These are phyloP conservation scores for Suillus clintonianus DNA, from an alignment of 768 basidiomycete species.

Conservation along the genomic window DNA sequence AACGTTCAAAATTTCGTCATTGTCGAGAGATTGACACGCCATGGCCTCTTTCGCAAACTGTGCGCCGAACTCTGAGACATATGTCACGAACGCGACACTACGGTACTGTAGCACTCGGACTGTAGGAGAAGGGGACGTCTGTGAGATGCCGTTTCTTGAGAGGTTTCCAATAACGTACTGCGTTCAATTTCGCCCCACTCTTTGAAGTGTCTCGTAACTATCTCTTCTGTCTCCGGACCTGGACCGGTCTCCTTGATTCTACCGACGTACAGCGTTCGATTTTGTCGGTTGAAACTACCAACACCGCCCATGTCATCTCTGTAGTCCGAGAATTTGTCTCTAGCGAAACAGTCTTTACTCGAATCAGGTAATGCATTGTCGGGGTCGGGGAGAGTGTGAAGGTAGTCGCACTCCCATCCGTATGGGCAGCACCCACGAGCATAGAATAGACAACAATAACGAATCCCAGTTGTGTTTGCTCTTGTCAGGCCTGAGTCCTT, in stretches of 20 bases:
- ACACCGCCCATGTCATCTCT: conserved; percentile 99
- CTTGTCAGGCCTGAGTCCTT: conserved; percentile 91
- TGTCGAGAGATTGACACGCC: conserved; percentile 97
- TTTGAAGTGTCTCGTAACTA: conserved; percentile 87
- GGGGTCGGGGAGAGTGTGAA: conserved; percentile 83
- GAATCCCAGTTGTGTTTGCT: conserved; percentile 90
- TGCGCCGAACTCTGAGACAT: conserved; percentile 79
- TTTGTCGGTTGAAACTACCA: conserved; percentile 92
- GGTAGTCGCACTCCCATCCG: conserved; percentile 97
- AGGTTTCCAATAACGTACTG: conserved; percentile 53
- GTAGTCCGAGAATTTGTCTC: conserved; percentile 97
- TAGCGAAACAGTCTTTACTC: conserved; percentile 94
- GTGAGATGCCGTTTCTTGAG: conserved; percentile 8
- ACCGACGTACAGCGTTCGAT: conserved; percentile 93
- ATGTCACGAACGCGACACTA: conserved; percentile 97
- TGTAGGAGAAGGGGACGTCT: conserved; percentile 18
- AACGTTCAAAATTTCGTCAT: conserved; percentile 97
- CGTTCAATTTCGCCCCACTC: conserved; percentile 95
- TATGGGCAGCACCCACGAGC: conserved; percentile 96
- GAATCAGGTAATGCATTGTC: conserved; percentile 76
- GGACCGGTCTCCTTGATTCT: conserved; percentile 90
- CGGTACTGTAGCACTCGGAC: conserved; percentile 93
- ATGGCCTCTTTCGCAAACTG: conserved; percentile 99
- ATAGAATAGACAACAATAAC: conserved; percentile 95
- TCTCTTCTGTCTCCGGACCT: conserved; percentile 89